Conservation (phyloP, 2,329 filamentous ascomycete genomes). For the Alternaria solani region DNA sequence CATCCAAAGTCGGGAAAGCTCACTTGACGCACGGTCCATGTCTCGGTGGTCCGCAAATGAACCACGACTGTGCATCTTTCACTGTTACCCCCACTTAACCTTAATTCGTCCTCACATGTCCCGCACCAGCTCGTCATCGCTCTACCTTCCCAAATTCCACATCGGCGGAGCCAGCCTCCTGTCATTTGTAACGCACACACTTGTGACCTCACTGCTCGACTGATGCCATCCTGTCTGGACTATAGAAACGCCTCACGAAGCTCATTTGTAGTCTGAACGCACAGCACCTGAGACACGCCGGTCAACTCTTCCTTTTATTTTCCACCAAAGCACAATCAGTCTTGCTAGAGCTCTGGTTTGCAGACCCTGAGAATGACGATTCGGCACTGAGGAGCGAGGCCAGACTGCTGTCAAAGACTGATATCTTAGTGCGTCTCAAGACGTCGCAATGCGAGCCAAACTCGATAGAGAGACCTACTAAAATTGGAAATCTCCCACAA, state of each 20-base stretch:
- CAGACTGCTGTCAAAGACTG: background rate
- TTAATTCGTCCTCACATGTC: background rate
- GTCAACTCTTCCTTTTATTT: background rate
- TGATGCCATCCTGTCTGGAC: background rate
- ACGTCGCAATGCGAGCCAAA: background rate
- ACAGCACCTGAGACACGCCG: background rate
- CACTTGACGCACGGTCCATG: slow-evolving; percentile 2
- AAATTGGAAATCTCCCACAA: background rate
- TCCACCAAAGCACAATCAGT: background rate
- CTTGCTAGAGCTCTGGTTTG: slow-evolving; percentile 8
- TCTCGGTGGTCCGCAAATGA: slow-evolving; percentile 14
- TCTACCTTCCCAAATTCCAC: background rate
- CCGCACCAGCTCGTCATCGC: background rate
- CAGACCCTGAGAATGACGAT: background rate
- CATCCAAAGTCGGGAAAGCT: slow-evolving; percentile 8
- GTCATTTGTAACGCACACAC: background rate
- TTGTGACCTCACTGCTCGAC: background rate
- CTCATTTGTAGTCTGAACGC: background rate
- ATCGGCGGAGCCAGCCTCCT: background rate
- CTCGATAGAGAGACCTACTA: background rate
- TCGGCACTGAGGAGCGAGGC: background rate
- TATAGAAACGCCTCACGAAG: background rate
- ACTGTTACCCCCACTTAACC: background rate
- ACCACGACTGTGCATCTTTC: background rate
- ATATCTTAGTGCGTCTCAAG: background rate